Conservation (phyloP, 805 yeast genomes). For the Candida dajiaensis region DNA sequence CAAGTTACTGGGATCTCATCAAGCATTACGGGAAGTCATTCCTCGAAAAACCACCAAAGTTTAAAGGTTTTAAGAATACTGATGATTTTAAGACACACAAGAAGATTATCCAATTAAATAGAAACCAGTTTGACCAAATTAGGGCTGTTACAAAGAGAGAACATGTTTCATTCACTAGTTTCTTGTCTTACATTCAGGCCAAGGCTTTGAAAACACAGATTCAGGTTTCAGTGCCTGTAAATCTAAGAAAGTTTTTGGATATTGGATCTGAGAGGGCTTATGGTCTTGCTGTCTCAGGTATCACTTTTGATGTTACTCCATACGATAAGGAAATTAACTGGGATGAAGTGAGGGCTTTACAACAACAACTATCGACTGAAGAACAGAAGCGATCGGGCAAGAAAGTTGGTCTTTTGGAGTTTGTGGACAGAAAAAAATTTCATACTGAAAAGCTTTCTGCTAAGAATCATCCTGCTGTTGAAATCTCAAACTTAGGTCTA, state of each 20-base stretch:
- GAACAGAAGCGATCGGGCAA: constrained; percentile 1
- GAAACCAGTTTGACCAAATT: background rate
- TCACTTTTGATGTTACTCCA: background rate
- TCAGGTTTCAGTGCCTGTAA: constrained; percentile 4
- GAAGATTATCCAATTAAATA: constrained; percentile 2
- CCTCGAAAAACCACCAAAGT: background rate
- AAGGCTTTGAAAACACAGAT: constrained; percentile 1
- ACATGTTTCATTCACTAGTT: constrained; percentile 4
- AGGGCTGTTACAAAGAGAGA: constrained; percentile 1
- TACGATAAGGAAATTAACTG: constrained; percentile 1
- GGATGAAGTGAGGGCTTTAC: constrained; percentile 4
- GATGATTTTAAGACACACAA: constrained; percentile 2
- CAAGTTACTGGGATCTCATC: constrained; percentile 1
- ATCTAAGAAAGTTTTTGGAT: constrained; percentile 4
- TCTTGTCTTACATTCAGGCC: constrained; percentile 1
- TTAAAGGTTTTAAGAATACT: background rate
- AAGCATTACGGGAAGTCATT: background rate
- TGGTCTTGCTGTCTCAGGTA: constrained; percentile 4
- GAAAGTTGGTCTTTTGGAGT: constrained; percentile 6
- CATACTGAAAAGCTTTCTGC: background rate
- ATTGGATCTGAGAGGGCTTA: constrained; percentile 1
- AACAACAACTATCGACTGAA: background rate
- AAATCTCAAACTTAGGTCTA: constrained; percentile 8
- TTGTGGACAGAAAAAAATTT: background rate
- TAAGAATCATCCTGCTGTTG: constrained; percentile 2